Base-by-base conservation (phyloP, 805 yeast genomes). In the Metschnikowia kunwiensis region DNA sequence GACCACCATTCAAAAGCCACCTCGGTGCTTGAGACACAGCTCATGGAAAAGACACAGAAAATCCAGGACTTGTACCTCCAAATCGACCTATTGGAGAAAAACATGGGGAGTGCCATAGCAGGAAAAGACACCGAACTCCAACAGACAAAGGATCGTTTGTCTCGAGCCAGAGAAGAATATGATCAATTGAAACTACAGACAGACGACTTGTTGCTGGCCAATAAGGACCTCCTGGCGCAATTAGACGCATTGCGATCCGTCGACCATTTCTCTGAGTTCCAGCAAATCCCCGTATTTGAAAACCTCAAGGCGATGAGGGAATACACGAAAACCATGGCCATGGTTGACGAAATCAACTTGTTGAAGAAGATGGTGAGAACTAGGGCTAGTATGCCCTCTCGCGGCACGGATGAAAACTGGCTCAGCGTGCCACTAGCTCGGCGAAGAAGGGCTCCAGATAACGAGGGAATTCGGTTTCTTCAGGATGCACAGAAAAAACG, bases 51-150 rank as follows among this genome's bases (percentile, higher is more conserved):
- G 17, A 39, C 46, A 8, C 48, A 42, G 16, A 32, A 44, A 10
- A 52, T 75, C 11, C 68, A 68, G 24, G 78, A 77, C 30, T 54
- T 73, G 10, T 54, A 59, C 9, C 53, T 76, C 36, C 75, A 72
- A 43, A 59, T 76, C 7, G 56, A 63, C 7, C 60, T 75, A 2
- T 50, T 77, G 24, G 70, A 74, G 42, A 59, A 63, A 5, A 74
- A 72, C 43, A 53, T 76, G 47, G 46, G 44, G 11, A 55, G 63
- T 3, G 50, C 63, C 5, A 53, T 56, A 24, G 47, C 48, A 0
- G 58, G 60, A 12, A 49, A 57, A 30, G 67, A 64, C 21, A 41
- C 43, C 7, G 54, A 51, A 12, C 34, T 65, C 3, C 30, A 42
- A 1, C 47, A 53, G 5, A 46, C n/a, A 10, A 31, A 43, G 5